Evolutionary conservation across 305 asterid genomes (phyloP), one percentile per base, ranked within the genome.

Genomic region (Fraxinus ornus): DNA sequence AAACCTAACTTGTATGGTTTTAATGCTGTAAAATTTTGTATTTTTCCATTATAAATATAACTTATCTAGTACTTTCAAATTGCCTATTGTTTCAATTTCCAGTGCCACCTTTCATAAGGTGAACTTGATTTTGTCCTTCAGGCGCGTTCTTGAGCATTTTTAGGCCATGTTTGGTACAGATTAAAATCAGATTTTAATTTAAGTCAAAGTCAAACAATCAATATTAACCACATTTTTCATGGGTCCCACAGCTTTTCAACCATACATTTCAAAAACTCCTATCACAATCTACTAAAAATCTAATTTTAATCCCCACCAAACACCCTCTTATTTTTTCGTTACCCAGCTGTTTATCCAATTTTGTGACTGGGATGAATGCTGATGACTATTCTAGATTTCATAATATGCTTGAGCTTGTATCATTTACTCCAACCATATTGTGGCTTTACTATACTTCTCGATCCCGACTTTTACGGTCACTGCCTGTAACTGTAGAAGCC

Each of bases 71-170:
- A 49, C 60, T 49, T 49, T 49, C 17, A 47, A 49, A 49, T 15
- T 49, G 21, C 60, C 21, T 49, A 4, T 15, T 49, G 7, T 15
- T 52, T 92, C 97, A 6, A 57, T 57, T 57, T 57, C 68, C 12
- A 19, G 68, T 55, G 64, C 22, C 1, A 55, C 8, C 9, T 55
- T 55, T 57, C 26, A 8, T 57, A 19, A n/a, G 26, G 26, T 19
- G 12, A 57, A 57, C 26, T 19, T 10, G 68, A 57, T 57, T 57
- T 57, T 57, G 19, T 55, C 66, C 66, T 55, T n/a, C 64, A 55
- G 64, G 22, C 8, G 1, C 2, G 24, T 19, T 21, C 26, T 55
- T 55, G 64, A 4, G 22, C 64, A 55, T 55, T 55, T 55, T 52
- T 52, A 52, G 22, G 33, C 33, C 33, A 30, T 30, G 33, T 30